These are phyloP conservation scores for Fusarium sp. DNA, from an alignment of 2,329 filamentous ascomycete genomes.

Conservation along the genomic window DNA sequence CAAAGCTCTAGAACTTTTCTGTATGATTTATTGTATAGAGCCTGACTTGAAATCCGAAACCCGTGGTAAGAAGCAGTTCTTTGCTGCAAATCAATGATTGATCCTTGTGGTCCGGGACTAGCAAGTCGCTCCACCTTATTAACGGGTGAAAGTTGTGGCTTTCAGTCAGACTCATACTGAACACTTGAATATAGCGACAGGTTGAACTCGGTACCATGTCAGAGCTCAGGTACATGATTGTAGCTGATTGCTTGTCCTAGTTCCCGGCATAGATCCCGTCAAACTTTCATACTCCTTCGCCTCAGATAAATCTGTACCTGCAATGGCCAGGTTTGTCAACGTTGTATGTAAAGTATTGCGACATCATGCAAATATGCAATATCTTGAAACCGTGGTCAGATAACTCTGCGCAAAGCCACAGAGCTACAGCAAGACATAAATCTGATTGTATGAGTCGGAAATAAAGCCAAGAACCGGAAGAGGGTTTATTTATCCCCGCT, in stretches of 20 bases:
- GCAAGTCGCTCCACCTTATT: background rate
- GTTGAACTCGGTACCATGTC: background rate
- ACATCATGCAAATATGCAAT: background rate
- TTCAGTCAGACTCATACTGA: background rate
- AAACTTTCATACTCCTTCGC: conserved; percentile 14
- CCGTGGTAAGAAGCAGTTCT: background rate
- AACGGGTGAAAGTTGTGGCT: background rate
- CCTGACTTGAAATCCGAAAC: background rate
- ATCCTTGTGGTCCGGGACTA: background rate
- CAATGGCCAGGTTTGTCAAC: background rate
- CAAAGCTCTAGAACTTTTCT: background rate
- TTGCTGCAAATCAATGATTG: background rate
- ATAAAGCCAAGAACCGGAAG: conserved; percentile 8
- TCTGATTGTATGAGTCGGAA: conserved; percentile 16
- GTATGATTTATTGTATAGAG: background rate
- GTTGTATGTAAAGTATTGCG: conserved; percentile 1
- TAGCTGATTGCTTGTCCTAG: background rate
- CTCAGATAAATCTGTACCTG: conserved; percentile 15
- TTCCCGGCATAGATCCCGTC: background rate
- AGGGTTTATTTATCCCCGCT: background rate
- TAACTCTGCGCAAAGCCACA: background rate
- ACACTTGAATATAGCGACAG: background rate
- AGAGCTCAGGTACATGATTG: background rate
- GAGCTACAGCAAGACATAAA: background rate
- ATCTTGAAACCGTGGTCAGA: background rate